Evolutionary conservation across 805 yeast genomes (phyloP), one percentile per base, ranked within the genome.

Genomic region (Scheffersomyces stipitis): DNA sequence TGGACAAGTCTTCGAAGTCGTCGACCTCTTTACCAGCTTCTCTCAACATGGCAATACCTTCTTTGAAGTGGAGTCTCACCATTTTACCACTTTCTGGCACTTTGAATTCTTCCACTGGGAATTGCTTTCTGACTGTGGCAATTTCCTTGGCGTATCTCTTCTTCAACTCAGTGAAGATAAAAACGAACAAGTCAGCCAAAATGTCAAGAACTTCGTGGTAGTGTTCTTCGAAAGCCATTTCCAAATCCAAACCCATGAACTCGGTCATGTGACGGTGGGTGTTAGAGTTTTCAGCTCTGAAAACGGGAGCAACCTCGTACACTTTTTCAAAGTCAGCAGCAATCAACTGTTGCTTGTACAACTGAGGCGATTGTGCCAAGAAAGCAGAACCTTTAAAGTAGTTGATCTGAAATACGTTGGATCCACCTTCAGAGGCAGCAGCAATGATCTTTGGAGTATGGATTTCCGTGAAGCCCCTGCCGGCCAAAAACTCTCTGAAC

Each of bases 261-360:
- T 93, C 99, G 39, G 99, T 93, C 96, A 93, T 83, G 69, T 93
- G 99, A 72, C 99, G 90, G 67, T 93, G 98, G 15, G 99, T 91
- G 74, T 93, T 90, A 44, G 98, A 91, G 76, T 93, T 91, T 68
- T 93, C 99, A 40, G 99, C 99, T 70, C 99, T 81, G 79, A 93
- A 93, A 30, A 93, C 98, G 26, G 99, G 98, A 2, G 93, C 98
- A 56, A 93, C 77, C 72, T 93, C 99, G 61, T 80, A 93, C 33
- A 93, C 99, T 56, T 80, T 81, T 73, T 93, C 99, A 55, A 91
- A 93, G 71, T 93, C 99, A 42, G 96, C 95, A 31, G 97, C 96
- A 68, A 93, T 93, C 64, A 91, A 80, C 76, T 91, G 96, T 73
- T 93, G 98, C 74, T 93, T 93, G 75, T 93, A 87, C 51, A 93